Evolutionary conservation across 164 flowering plant genomes (phyloP).

Genomic region (Macadamia tetraphylla): DNA sequence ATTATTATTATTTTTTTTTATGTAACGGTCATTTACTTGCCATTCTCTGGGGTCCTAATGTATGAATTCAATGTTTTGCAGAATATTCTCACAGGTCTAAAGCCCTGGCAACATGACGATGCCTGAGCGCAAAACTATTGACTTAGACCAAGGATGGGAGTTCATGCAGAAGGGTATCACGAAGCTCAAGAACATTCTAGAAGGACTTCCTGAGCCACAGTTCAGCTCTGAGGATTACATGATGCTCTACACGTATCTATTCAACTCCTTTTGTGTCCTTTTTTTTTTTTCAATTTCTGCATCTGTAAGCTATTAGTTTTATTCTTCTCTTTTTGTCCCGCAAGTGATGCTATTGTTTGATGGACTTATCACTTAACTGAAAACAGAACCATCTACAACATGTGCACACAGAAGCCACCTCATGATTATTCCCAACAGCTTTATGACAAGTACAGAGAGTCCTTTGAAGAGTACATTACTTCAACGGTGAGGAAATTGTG

Average conservation of each 20-base stretch:
- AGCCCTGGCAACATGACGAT: slow-evolving; percentile 25
- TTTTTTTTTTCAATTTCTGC: neutral
- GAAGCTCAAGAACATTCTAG: slow-evolving; percentile 57
- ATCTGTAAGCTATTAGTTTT: neutral
- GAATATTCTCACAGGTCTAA: neutral
- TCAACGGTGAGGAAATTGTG: slow-evolving; percentile 36
- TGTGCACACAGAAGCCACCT: slow-evolving; percentile 77
- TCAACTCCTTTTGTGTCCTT: slow-evolving; percentile 5
- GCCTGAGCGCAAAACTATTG: slow-evolving; percentile 44
- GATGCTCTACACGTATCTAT: slow-evolving; percentile 56
- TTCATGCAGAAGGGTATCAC: slow-evolving; percentile 57
- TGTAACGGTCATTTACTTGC: neutral
- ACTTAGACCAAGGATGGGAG: slow-evolving; percentile 65
- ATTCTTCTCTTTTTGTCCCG: neutral
- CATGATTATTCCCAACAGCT: slow-evolving; percentile 73
- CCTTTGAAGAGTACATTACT: slow-evolving; percentile 57
- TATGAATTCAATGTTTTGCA: slow-evolving; percentile 1
- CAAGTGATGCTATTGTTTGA: neutral
- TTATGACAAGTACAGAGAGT: slow-evolving; percentile 53
- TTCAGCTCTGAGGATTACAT: slow-evolving; percentile 62
- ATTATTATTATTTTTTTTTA: too few relatives aligned
- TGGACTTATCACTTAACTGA: neutral
- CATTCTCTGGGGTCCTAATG: neutral
- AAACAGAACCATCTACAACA: slow-evolving; percentile 59
- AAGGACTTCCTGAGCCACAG: slow-evolving; percentile 41